These are phyloP conservation scores for Neurospora crassa DNA, from an alignment of 2,329 filamentous ascomycete species.

Conservation along the genomic window DNA sequence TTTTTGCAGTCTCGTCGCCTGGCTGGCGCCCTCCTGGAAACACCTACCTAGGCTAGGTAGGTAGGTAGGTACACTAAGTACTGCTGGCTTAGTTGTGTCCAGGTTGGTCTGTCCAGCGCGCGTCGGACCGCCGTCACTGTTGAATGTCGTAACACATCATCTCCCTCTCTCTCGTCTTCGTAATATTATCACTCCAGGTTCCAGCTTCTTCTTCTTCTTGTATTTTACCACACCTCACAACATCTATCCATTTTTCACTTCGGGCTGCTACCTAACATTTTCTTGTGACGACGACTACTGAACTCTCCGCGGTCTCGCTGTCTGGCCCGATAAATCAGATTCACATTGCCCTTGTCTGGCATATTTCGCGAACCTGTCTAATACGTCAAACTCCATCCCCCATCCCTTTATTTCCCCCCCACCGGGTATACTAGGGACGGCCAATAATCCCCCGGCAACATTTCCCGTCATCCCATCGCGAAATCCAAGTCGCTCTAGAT, in stretches of 20 bases:
- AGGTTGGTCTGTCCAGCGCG: slow-evolving; percentile 4
- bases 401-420: not conserved
- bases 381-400: not conserved
- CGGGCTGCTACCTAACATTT: not conserved
- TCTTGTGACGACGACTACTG: not conserved
- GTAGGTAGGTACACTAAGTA: not conserved
- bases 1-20: not conserved
- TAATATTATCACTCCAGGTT: not conserved
- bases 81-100: slow-evolving; percentile 6
- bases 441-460: not conserved
- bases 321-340: not conserved
- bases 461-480: not conserved
- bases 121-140: slow-evolving; percentile 10
- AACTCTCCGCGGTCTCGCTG: not conserved
- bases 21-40: not conserved
- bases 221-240: not conserved
- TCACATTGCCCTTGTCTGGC: not conserved
- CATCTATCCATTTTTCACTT: not conserved
- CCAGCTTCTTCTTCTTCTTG: not conserved
- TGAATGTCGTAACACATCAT: slow-evolving; percentile 16
- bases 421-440: not conserved
- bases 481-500: not conserved
- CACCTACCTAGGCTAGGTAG: not conserved
- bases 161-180: not conserved
- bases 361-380: not conserved